Evolutionary conservation across 2,329 filamentous ascomycete species (phyloP).

Genomic region (Exophiala bonariae): DNA sequence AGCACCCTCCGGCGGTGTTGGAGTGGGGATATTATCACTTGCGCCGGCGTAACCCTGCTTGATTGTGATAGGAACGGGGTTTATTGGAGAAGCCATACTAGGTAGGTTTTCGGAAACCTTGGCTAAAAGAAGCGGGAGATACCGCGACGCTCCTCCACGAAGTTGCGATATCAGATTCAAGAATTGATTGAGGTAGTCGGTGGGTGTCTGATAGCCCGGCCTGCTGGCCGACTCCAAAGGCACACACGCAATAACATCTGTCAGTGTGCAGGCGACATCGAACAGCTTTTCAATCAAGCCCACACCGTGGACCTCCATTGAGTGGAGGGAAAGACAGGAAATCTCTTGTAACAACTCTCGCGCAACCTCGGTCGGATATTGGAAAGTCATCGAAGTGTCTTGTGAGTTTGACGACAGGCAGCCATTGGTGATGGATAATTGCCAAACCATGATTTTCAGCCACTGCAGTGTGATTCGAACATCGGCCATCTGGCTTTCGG

Average conservation of each 20-base stretch:
- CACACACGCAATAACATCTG: conserved; percentile 68
- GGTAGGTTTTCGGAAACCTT: conserved; percentile 75
- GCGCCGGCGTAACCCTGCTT: conserved; percentile 25
- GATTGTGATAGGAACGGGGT: conserved; percentile 14
- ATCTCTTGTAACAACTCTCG: conserved; percentile 65
- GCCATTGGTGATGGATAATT: conserved; percentile 66
- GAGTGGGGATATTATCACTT: conserved; percentile 20
- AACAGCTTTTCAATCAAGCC: conserved; percentile 81
- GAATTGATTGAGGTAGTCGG: conserved; percentile 71
- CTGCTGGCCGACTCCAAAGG: conserved; percentile 31
- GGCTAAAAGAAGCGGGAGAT: conserved; percentile 72
- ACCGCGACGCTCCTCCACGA: conserved; percentile 74
- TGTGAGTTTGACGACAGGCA: conserved; percentile 62
- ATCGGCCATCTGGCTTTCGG: conserved; percentile 28
- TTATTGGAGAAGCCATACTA: conserved; percentile 6
- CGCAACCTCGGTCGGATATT: conserved; percentile 63
- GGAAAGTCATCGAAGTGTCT: conserved; percentile 62
- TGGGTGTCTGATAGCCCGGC: conserved; percentile 45
- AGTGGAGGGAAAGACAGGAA: conserved; percentile 68
- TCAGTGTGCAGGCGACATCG: conserved; percentile 71
- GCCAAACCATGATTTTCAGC: conserved; percentile 72
- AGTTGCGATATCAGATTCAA: conserved; percentile 67
- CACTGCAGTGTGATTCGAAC: conserved; percentile 67
- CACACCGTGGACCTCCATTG: conserved; percentile 73
- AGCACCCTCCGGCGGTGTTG: conserved; percentile 6